phyloP scores from a whole-genome alignment of 139 green algal genomes.

The Auxenochlorella protothecoides region DNA sequence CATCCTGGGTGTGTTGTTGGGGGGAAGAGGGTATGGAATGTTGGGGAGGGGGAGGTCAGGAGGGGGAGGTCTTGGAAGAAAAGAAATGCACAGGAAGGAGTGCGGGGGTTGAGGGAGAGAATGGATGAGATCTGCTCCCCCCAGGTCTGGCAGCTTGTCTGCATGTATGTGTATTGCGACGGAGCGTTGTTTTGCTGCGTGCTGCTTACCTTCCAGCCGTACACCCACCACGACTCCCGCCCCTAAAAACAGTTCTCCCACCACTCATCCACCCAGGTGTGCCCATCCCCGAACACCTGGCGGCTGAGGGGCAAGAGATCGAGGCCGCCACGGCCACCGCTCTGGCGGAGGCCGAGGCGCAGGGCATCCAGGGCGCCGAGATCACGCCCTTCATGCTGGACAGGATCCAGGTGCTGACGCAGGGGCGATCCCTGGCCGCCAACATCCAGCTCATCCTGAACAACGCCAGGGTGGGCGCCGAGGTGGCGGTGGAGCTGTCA shows the following conservation, averaged over 20 bases:
- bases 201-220: too few relatives aligned
- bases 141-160: too few relatives aligned
- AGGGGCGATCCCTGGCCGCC: slow-evolving; percentile 56
- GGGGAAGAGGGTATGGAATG: too few relatives aligned
- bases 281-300: slow-evolving; percentile 64
- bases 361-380: slow-evolving; percentile 47
- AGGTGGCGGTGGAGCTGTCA: slow-evolving; percentile 46
- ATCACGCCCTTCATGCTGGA: slow-evolving; percentile 91
- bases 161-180: too few relatives aligned
- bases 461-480: slow-evolving; percentile 77
- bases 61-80: too few relatives aligned
- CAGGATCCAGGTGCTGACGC: slow-evolving; percentile 67
- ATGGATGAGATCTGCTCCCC: too few relatives aligned
- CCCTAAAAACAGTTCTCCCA: too few relatives aligned
- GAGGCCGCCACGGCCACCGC: slow-evolving; percentile 55
- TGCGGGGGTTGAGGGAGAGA: too few relatives aligned
- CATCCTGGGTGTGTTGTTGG: slow-evolving; percentile 42
- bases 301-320: slow-evolving; percentile 47
- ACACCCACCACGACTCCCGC: too few relatives aligned
- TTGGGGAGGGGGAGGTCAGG: too few relatives aligned
- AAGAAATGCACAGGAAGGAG: too few relatives aligned
- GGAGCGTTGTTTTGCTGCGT: too few relatives aligned
- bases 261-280: slow-evolving; percentile 29
- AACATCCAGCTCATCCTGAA: slow-evolving; percentile 93
- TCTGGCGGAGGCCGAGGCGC: slow-evolving; percentile 54